Percentiles rank a stretch among this genome's conserved stretches.
These are phyloP conservation scores for Hanseniaspora hatyaiensis DNA, from an alignment of 805 yeast genomes.

Conservation along the genomic window DNA sequence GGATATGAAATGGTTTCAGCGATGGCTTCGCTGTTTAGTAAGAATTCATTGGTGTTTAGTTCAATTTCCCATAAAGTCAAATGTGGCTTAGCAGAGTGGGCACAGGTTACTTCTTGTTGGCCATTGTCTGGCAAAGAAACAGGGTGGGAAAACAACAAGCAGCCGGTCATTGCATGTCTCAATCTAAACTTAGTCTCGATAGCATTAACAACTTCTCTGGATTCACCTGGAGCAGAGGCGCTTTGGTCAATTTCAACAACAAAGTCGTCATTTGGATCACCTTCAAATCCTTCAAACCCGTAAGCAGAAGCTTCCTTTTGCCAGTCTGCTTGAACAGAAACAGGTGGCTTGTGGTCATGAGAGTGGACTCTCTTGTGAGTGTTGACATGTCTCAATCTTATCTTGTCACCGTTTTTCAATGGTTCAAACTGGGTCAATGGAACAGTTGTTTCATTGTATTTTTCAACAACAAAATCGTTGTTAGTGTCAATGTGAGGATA, in stretches of 20 bases:
- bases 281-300: conserved; percentile 64
- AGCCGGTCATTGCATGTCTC: conserved; percentile 69
- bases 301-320: conserved; percentile 71
- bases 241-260: conserved; percentile 57
- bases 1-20: conserved; percentile 45
- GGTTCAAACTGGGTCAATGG: conserved; percentile 51
- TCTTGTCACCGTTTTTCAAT: conserved; percentile 54
- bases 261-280: conserved; percentile 79
- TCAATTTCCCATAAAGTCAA: conserved; percentile 66
- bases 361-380: conserved; percentile 65
- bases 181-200: conserved; percentile 60
- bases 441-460: conserved; percentile 42
- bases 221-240: conserved; percentile 38
- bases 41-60: conserved; percentile 44
- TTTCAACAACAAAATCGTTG: conserved; percentile 61
- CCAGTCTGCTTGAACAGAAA: conserved; percentile 58
- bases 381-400: conserved; percentile 49
- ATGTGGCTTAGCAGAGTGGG: conserved; percentile 51
- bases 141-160: conserved; percentile 65
- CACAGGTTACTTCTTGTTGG: conserved; percentile 77
- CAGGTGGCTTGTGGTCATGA: conserved; percentile 73
- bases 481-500: conserved; percentile 69
- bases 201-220: conserved; percentile 49
- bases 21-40: conserved; percentile 20
- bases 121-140: conserved; percentile 75